These are phyloP conservation scores for Hibiscus trionum DNA, from an alignment of 345 rosid species.

Conservation along the genomic window DNA sequence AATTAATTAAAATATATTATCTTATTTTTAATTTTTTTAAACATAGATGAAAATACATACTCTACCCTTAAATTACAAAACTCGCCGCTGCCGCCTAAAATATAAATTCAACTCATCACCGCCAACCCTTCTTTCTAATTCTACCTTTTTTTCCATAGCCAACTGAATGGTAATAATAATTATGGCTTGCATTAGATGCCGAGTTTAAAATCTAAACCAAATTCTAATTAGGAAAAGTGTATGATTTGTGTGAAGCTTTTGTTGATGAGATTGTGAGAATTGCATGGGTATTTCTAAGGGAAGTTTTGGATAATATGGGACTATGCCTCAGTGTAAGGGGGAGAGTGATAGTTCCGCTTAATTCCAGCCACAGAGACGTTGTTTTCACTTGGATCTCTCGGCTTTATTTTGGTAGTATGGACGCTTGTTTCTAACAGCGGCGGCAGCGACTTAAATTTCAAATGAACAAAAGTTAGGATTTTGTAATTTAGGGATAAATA, in stretches of 20 bases:
- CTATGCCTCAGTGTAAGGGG: conserved; percentile 10
- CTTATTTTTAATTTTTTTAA: too few species aligned
- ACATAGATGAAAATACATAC: too few species aligned
- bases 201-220: not conserved
- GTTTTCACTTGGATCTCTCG: conserved; percentile 21
- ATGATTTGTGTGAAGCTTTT: not conserved
- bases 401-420: too few species aligned
- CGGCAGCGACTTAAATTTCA: too few species aligned
- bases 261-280: conserved; percentile 1
- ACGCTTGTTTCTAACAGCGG: too few species aligned
- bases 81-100: too few species aligned
- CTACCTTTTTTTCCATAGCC: not conserved
- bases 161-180: not conserved
- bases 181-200: not conserved
- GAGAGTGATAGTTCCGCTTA: conserved; percentile 28
- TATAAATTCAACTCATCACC: too few species aligned
- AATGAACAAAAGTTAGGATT: too few species aligned
- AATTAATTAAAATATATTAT: too few species aligned
- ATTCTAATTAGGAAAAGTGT: not conserved
- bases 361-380: conserved; percentile 21
- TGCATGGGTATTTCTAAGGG: conserved; percentile 19
- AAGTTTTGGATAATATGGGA: not conserved
- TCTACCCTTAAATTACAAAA: too few species aligned
- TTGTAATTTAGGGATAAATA: too few species aligned
- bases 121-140: not conserved